Percentiles rank a stretch among this genome's conserved stretches.
These are phyloP conservation scores for Leccinum fibrillosum DNA, from an alignment of 768 basidiomycete genomes.

Conservation along the genomic window DNA sequence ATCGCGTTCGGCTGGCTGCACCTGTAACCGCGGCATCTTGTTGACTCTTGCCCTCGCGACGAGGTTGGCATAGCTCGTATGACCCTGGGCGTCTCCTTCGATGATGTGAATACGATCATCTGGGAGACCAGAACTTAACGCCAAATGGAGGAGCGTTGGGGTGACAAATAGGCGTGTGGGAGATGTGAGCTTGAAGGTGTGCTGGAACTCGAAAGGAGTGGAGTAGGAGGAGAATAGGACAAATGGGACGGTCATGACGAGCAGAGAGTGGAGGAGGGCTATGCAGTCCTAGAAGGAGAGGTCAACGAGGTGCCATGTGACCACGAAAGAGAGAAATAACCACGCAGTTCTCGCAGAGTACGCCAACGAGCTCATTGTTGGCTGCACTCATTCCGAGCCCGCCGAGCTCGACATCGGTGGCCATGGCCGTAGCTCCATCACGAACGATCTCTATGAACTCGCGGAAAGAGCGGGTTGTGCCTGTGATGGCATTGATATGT, in stretches of 20 bases:
- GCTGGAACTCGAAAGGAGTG: constrained; percentile 54
- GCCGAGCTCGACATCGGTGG: constrained; percentile 42
- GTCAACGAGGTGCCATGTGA: background rate
- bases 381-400: constrained; percentile 51
- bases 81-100: constrained; percentile 39
- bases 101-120: constrained; percentile 48
- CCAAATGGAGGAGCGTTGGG: constrained; percentile 40
- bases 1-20: constrained; percentile 45
- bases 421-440: constrained; percentile 57
- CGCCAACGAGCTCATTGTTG: constrained; percentile 59
- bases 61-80: constrained; percentile 43
- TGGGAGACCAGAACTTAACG: constrained; percentile 35
- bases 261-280: constrained; percentile 45
- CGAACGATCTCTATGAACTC: constrained; percentile 51
- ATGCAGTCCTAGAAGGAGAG: constrained; percentile 47
- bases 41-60: constrained; percentile 38
- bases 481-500: constrained; percentile 55
- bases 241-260: constrained; percentile 50
- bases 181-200: constrained; percentile 45
- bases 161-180: constrained; percentile 55
- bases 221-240: constrained; percentile 51
- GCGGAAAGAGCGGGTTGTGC: constrained; percentile 40
- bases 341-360: constrained; percentile 66
- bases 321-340: constrained; percentile 32
- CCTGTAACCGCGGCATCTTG: constrained; percentile 37